Base-by-base conservation (phyloP, 2,329 filamentous ascomycete species). In the Cytospora schulzeri region DNA sequence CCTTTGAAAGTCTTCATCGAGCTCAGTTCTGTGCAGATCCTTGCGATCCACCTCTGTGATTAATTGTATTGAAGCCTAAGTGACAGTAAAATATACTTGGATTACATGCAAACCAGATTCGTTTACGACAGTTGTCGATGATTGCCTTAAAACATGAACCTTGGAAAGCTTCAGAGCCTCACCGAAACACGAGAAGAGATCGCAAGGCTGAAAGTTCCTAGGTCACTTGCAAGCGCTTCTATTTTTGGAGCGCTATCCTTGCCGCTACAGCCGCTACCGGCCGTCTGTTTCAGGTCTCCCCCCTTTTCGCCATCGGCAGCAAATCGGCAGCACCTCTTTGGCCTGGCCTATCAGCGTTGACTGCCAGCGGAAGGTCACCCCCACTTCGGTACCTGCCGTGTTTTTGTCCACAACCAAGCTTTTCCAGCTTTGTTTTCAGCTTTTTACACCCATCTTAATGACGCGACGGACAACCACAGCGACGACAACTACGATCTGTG, bases 181-280 rank as follows among this genome's bases (percentile, higher is more conserved):
- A 29, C 14, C n/a, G 38, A 22, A 12, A 19, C 14, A 22, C 14
- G 51, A 19, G 22, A 31, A 31, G 22, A 17, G 2, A 41, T 62
- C 60, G 55, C 60, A 62, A 29, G 60, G 60, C 60, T 62, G 60
- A 62, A 38, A 38, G 60, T n/a, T 38, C n/a, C n/a, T n/a, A 48
- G 22, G 45, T 48, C 8, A 24, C 45, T 48, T 48, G 45, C 9
- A 48, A 48, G 45, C 22, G 38, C 55, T 62, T 56, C 60, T 62
- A 62, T 62, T 62, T 62, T 62, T 35, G 50, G 52, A 48, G 45
- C 26, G 12, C 17, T 22, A 56, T 48, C 60, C 60, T 54, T 56
- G 60, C 60, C 50, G 53, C 33, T 45, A 45, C 41, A 22, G 41
- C 41, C 41, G 41, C 45, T 24, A 22, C 45, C 45, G 35, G 17